Percentiles rank a stretch among this genome's conserved stretches.
These are phyloP conservation scores for Blastobotrys indianensis DNA, from an alignment of 1,139 yeast species.

Conservation along the genomic window DNA sequence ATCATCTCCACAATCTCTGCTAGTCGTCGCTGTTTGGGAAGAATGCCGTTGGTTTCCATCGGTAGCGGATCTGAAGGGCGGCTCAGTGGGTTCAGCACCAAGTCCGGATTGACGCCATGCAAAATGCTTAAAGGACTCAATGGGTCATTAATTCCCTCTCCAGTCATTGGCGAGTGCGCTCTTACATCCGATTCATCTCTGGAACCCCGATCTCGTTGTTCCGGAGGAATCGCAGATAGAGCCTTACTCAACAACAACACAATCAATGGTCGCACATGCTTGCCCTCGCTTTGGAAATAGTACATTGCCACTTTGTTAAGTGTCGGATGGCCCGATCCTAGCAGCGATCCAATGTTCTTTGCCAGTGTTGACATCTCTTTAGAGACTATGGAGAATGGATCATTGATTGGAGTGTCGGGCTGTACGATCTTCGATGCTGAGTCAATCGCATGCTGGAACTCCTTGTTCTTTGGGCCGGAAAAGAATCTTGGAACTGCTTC, in stretches of 20 bases:
- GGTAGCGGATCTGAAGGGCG: constrained; percentile 74
- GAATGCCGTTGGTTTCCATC: constrained; percentile 45
- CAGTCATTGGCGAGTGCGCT: constrained; percentile 25
- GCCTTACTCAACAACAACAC: constrained; percentile 82
- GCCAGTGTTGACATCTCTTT: constrained; percentile 91
- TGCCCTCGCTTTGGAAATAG: constrained; percentile 94
- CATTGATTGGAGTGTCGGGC: constrained; percentile 54
- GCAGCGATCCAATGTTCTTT: constrained; percentile 72
- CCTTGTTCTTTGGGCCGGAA: constrained; percentile 13
- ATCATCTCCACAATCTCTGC: constrained; percentile 99
- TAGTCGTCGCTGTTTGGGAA: constrained; percentile 89
- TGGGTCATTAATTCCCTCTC: constrained; percentile 34
- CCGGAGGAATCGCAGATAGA: constrained; percentile 66
- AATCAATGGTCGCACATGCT: constrained; percentile 86
- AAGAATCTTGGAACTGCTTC: constrained; percentile 15
- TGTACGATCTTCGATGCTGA: constrained; percentile 78
- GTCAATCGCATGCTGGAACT: constrained; percentile 53
- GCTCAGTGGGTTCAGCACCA: constrained; percentile 74
- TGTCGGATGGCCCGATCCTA: constrained; percentile 93
- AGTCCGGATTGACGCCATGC: constrained; percentile 82
- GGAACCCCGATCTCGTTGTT: constrained; percentile 52
- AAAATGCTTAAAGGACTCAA: constrained; percentile 77
- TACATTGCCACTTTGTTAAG: constrained; percentile 84
- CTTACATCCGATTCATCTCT: constrained; percentile 33
- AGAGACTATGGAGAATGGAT: constrained; percentile 89